These are phyloP conservation scores for Sequoiadendron giganteum DNA, from an alignment of 75 land plant genomes.

Conservation along the genomic window DNA sequence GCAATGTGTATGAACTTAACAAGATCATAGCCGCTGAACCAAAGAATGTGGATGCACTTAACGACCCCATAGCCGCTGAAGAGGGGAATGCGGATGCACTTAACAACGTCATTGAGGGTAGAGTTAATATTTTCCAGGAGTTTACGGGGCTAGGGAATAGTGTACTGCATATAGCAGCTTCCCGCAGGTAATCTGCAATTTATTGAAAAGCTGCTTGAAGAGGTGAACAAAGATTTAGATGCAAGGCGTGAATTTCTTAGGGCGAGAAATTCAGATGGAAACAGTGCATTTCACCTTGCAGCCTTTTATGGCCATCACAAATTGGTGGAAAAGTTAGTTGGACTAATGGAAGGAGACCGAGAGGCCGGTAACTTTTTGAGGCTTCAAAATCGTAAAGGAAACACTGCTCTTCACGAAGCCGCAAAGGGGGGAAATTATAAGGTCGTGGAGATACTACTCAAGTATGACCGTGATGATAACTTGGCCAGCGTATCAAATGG, in stretches of 20 bases:
- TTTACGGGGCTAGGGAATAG: neutral
- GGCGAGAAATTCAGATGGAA: neutral
- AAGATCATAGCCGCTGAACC: no score
- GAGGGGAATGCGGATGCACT: neutral
- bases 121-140: neutral
- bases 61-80: neutral
- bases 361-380: neutral
- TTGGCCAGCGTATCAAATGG: neutral
- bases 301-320: neutral
- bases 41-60: no score
- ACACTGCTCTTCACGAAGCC: neutral
- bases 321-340: neutral
- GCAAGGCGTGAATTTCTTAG: neutral
- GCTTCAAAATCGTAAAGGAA: neutral
- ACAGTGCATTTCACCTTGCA: neutral
- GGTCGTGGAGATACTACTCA: neutral
- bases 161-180: neutral
- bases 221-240: neutral
- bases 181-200: neutral
- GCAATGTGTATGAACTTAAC: no score
- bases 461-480: neutral
- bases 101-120: neutral
- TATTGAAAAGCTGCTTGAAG: neutral
- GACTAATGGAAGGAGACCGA: neutral
- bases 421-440: neutral